Conservation (phyloP, 2,329 filamentous ascomycete species). For the Cladosporium sp. region DNA sequence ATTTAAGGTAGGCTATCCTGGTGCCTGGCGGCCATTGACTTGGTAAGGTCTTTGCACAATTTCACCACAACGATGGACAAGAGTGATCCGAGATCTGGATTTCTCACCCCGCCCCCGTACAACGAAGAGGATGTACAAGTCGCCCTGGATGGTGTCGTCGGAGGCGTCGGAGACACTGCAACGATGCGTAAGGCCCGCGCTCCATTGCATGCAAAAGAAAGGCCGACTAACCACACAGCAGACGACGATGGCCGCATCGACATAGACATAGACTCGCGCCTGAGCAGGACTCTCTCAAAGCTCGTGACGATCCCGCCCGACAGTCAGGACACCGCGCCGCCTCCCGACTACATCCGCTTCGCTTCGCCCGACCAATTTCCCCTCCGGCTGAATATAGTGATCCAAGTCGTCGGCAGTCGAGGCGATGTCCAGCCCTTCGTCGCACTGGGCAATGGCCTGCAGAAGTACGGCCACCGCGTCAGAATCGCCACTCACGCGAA, state of each 20-base stretch:
- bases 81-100: too few relatives aligned
- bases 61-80: too few relatives aligned
- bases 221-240: neutral
- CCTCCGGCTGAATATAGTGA: conserved; percentile 57
- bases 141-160: neutral
- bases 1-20: too few relatives aligned
- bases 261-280: conserved; percentile 6
- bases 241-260: conserved; percentile 10
- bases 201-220: too few relatives aligned
- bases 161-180: neutral
- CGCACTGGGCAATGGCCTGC: conserved; percentile 59
- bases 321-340: neutral
- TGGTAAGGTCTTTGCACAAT: too few relatives aligned
- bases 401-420: conserved; percentile 68
- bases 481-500: conserved; percentile 66
- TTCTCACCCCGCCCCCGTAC: too few relatives aligned
- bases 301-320: conserved; percentile 4
- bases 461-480: conserved; percentile 63
- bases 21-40: too few relatives aligned
- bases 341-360: conserved; percentile 5
- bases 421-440: conserved; percentile 74
- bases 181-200: too few relatives aligned
- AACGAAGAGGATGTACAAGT: neutral
- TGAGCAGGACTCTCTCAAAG: conserved; percentile 7
- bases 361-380: conserved; percentile 9